Evolutionary conservation across 1,284 basidiomycete genomes (phyloP).

Genomic region (Sporisorium iseilematis-ciliati): DNA sequence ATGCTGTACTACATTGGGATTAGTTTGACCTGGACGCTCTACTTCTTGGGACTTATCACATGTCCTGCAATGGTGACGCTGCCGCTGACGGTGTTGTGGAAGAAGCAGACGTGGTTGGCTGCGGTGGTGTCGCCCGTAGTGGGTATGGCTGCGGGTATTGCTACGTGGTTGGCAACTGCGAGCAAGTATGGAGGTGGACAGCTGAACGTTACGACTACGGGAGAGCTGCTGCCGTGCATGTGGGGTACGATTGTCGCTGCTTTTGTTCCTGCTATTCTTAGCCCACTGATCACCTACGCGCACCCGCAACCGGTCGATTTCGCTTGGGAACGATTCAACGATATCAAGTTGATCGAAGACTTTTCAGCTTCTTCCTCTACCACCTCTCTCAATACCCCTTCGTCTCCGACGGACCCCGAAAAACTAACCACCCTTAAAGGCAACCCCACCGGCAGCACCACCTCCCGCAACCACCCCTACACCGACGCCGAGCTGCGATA

Average conservation of each 20-base stretch:
- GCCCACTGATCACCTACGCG: constrained; percentile 34
- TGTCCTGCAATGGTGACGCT: constrained; percentile 61
- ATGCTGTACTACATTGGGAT: constrained; percentile 60
- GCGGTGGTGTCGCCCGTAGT: constrained; percentile 50
- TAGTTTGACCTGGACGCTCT: constrained; percentile 61
- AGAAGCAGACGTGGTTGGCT: constrained; percentile 56
- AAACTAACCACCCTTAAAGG: constrained; percentile 5
- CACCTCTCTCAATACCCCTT: not conserved
- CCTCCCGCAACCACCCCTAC: constrained; percentile 7
- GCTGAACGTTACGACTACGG: constrained; percentile 39
- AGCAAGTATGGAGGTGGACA: constrained; percentile 49
- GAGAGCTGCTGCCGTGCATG: constrained; percentile 55
- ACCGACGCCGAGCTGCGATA: constrained; percentile 24
- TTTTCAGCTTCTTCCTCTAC: constrained; percentile 14
- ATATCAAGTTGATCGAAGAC: constrained; percentile 46
- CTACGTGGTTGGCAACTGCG: constrained; percentile 63
- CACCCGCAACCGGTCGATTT: constrained; percentile 39
- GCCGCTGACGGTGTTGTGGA: constrained; percentile 63
- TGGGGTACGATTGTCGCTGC: constrained; percentile 62
- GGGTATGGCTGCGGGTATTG: constrained; percentile 61
- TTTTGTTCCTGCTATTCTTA: constrained; percentile 44
- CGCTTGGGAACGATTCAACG: constrained; percentile 54
- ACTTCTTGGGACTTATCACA: constrained; percentile 63
- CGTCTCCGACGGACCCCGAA: not conserved
- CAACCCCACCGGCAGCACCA: not conserved